Percentiles rank a stretch among this genome's conserved stretches.
Evolutionary conservation across 1,284 basidiomycete genomes (phyloP).

Genomic region (Exsudoporus floridanus): DNA sequence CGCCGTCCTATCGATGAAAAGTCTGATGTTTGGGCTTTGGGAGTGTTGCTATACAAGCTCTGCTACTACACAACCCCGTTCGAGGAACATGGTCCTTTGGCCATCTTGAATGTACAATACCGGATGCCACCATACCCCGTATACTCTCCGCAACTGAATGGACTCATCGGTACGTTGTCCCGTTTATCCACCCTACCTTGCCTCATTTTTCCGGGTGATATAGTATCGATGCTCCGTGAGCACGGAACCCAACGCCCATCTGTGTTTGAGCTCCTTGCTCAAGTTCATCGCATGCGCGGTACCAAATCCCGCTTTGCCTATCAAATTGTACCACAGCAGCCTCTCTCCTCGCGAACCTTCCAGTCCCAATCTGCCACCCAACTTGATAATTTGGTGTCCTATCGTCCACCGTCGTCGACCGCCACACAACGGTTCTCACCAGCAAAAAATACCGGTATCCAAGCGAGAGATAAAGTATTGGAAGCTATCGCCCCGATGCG

Average conservation of each 20-base stretch:
- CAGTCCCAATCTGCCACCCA: slow-evolving; percentile 27
- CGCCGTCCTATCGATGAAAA: slow-evolving; percentile 87
- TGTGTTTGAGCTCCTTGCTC: slow-evolving; percentile 76
- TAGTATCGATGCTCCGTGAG: slow-evolving; percentile 86
- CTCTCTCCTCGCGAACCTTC: slow-evolving; percentile 43
- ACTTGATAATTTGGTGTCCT: slow-evolving; percentile 42
- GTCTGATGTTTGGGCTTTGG: slow-evolving; percentile 97
- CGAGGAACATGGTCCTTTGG: slow-evolving; percentile 93
- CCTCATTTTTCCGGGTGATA: slow-evolving; percentile 10
- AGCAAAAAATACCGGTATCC: slow-evolving; percentile 45
- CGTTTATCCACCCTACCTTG: slow-evolving; percentile 3
- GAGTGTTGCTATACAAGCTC: slow-evolving; percentile 87
- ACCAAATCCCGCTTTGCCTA: slow-evolving; percentile 81
- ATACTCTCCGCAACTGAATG: slow-evolving; percentile 86
- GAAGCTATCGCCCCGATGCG: slow-evolving; percentile 79
- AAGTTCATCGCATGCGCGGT: slow-evolving; percentile 80
- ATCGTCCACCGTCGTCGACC: slow-evolving; percentile 34
- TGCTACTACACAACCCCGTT: slow-evolving; percentile 99
- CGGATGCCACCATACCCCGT: slow-evolving; percentile 90
- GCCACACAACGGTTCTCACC: slow-evolving; percentile 22
- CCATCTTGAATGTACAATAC: slow-evolving; percentile 96
- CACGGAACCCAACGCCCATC: slow-evolving; percentile 80
- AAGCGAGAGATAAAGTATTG: slow-evolving; percentile 69
- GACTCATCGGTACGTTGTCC: slow-evolving; percentile 75
- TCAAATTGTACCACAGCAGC: slow-evolving; percentile 48